Base-by-base conservation (phyloP, 192 early-diverging fungal genomes). In the Coemansia erecta region DNA sequence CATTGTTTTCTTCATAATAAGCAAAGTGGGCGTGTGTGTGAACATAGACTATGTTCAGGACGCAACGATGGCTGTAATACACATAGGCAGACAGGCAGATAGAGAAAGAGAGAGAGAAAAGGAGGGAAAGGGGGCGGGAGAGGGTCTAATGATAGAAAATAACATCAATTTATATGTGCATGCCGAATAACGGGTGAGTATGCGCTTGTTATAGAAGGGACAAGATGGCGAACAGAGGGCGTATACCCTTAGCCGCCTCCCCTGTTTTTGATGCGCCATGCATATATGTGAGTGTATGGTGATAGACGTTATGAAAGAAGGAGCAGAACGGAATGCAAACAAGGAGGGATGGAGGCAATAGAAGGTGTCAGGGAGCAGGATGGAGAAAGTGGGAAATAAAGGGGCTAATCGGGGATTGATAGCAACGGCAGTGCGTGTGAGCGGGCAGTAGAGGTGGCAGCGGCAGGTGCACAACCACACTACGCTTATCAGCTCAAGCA, bases 231-330 rank as follows among this genome's bases (percentile, higher is more conserved):
- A 26, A 13, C 35, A 18, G 18, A n/a, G 52, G n/a, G 43, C 8
- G n/a, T 45, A n/a, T 26, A 24, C 35, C 42, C 54, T 21, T 56
- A 19, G 18, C 37, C 19, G 54, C 37, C 54, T 21, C 54, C 26
- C 54, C 54, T 37, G 10, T 43, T 56, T 56, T 56, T 18, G 39
- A 12, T 56, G 40, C 54, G 54, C 54, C 54, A 56, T 28, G 54
- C 54, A 56, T 56, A 56, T 56, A 56, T 56, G 54, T 56, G 40
- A 26, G 35, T 50, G 22, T 43, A 24, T 43, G 40, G 26, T 56
- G 35, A 26, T 24, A 43, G 52, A 2, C 33, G 43, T n/a, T 45
- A 21, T 46, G 24, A 23, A 28, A 31, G 10, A 28, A 28, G 24
- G 3, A 49, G 47, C 22, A 26, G 12, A 26, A 19, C 3, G 45